Base-by-base conservation (phyloP, 2,329 filamentous ascomycete species). In the Trichoderma atrobrunneum region DNA sequence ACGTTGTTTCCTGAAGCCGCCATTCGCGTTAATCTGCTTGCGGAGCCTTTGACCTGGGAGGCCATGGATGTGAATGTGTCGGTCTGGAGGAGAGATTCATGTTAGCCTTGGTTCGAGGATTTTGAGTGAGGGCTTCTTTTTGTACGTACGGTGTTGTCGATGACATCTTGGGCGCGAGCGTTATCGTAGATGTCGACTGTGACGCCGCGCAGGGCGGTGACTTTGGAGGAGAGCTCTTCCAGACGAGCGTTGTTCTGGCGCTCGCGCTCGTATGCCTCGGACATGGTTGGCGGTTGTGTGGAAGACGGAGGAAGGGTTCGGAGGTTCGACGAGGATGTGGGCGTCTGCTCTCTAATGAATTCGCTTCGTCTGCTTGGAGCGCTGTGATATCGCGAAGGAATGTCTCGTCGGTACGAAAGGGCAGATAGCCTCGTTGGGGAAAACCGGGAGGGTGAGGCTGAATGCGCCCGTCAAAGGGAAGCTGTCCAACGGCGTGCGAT, bases 101-200 rank as follows among this genome's bases (percentile, higher is more conserved):
- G 56, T 61, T 16, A 61, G 56, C 28, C 18, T 14, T 26, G 21
- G 12, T 62, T 21, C 18, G 60, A 18, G 18, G 54, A 1, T 34
- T 61, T 51, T 48, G 39, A n/a, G 16, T 18, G 39, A n/a, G 16
- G 32, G 32, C 32, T 12, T 12, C 11, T 16, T 18, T 39, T 43
- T n/a, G 39, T 3, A n/a, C 89, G 72, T 87, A 97, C 93, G 51
- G 93, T 95, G 78, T 90, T 91, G 82, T 99, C 94, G 76, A 99
- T 93, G 74, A 97, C 89, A 76, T 92, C 90, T 78, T 98, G 95
- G 77, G 93, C 90, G 72, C 94, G 90, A 64, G 96, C 96, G 81
- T 96, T 94, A 84, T 98, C 95, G 87, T 98, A 98, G 79, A 99
- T 99, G 85, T 99, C 94, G 75, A 98, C 90, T 56, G 96, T 99